Evolutionary conservation across 371 early-diverging fungal genomes (phyloP), one percentile per base, ranked within the genome.

Genomic region (Funneliformis caledonium): DNA sequence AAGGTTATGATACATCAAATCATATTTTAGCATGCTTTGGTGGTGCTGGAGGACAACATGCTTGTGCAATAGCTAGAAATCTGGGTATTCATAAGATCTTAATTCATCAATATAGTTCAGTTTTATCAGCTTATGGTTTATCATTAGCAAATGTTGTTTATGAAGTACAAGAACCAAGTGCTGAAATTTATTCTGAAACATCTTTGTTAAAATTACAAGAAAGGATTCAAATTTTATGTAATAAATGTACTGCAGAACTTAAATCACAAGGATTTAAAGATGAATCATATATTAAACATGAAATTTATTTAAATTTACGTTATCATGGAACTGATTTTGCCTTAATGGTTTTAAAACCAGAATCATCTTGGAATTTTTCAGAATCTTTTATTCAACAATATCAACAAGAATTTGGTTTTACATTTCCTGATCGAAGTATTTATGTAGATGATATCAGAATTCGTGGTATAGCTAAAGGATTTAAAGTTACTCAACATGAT

Each of bases 271-370:
- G 88, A 19, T 89, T 89, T 78, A 14, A 64, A 0, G 85, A 84
- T 56, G 84, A 85, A 3, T 76, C 81, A 0, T 86, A 89, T 12
- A 92, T 96, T 43, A 80, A 82, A 0, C 82, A 84, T 14, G 91
- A 96, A 79, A 85, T 92, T 16, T 97, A 93, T 83, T 87, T 97
- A 48, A 97, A 97, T 84, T 83, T 98, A 79, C 93, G 98, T 26
- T 98, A 96, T 84, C 91, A 96, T 26, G 97, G 98, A 14, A 97
- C 99, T 1, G 97, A 97, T 83, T 94, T 94, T n/a, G 91, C 96
- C 0, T 82, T 98, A 61, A 98, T 98, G 98, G 96, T 96, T 0
- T 87, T 92, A 14, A 89, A 95, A 82, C 91, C 94, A 0, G 68
- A 81, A 12, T 85, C 86, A n/a, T 84, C 85, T 42, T 93, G 93